Conservation (phyloP, 768 basidiomycete genomes). For the Coprinellus micaceus region DNA sequence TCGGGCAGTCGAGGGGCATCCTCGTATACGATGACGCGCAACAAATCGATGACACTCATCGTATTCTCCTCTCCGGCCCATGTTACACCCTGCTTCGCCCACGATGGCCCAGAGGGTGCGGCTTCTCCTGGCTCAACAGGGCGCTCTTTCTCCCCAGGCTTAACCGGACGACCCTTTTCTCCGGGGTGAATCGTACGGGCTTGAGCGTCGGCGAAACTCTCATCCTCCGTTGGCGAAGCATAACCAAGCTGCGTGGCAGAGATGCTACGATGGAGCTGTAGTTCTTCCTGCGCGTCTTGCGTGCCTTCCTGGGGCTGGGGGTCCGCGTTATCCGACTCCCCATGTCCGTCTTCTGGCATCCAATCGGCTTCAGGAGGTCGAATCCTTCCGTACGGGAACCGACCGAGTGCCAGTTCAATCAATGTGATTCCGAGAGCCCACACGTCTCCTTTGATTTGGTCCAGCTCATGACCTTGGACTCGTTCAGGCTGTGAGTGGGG, state of each 20-base stretch:
- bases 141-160: too few species aligned
- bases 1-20: slow-evolving; percentile 86
- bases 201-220: too few species aligned
- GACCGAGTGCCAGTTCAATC: slow-evolving; percentile 93
- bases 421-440: slow-evolving; percentile 98
- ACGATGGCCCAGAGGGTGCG: too few species aligned
- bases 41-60: slow-evolving; percentile 94
- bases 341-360: slow-evolving; percentile 26
- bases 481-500: slow-evolving; percentile 99
- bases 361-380: slow-evolving; percentile 46
- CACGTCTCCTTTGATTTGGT: slow-evolving; percentile 98
- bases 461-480: slow-evolving; percentile 90
- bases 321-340: slow-evolving; percentile 63
- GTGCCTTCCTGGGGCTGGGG: too few species aligned
- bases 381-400: slow-evolving; percentile 74
- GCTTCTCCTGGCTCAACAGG: too few species aligned
- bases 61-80: slow-evolving; percentile 94
- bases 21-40: slow-evolving; percentile 99
- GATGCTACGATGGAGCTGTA: too few species aligned
- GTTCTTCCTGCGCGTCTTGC: too few species aligned
- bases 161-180: too few species aligned
- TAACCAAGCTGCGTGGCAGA: too few species aligned
- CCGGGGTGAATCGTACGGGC: too few species aligned
- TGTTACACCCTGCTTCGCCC: slow-evolving; percentile 78
- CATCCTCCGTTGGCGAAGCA: too few species aligned